These are phyloP conservation scores for Cyberlindnera veronae DNA, from an alignment of 805 yeast species.

Conservation along the genomic window DNA sequence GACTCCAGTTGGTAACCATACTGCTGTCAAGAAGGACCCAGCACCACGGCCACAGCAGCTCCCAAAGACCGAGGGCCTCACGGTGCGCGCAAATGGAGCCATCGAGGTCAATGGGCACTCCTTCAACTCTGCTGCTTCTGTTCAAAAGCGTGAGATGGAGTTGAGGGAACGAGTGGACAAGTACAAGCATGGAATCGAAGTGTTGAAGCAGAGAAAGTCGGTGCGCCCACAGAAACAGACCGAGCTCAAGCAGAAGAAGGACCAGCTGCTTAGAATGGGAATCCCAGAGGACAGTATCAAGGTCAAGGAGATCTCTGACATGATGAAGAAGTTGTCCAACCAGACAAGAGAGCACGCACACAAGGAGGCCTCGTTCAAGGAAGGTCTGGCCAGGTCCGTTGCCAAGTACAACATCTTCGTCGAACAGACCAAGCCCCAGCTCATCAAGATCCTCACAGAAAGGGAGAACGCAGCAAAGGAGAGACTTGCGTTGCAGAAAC, in stretches of 20 bases:
- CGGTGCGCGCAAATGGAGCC: constrained; percentile 8
- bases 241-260: constrained; percentile 11
- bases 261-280: constrained; percentile 12
- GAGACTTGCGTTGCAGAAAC: too few relatives aligned
- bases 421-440: constrained; percentile 4
- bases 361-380: constrained; percentile 4
- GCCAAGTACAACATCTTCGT: constrained; percentile 7
- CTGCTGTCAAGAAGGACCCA: background rate
- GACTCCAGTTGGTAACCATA: background rate
- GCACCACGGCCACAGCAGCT: too few relatives aligned
- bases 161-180: constrained; percentile 5
- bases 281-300: constrained; percentile 4
- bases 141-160: constrained; percentile 7
- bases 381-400: constrained; percentile 4
- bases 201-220: constrained; percentile 4
- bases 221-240: constrained; percentile 8
- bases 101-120: constrained; percentile 9
- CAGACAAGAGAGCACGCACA: constrained; percentile 2
- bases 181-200: constrained; percentile 7
- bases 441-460: background rate
- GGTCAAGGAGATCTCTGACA: constrained; percentile 3
- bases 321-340: constrained; percentile 8
- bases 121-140: constrained; percentile 4
- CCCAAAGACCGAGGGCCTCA: constrained; percentile 1
- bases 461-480: background rate